phyloP scores from a whole-genome alignment of 2,329 filamentous ascomycete species.

The Claviceps sp. region DNA sequence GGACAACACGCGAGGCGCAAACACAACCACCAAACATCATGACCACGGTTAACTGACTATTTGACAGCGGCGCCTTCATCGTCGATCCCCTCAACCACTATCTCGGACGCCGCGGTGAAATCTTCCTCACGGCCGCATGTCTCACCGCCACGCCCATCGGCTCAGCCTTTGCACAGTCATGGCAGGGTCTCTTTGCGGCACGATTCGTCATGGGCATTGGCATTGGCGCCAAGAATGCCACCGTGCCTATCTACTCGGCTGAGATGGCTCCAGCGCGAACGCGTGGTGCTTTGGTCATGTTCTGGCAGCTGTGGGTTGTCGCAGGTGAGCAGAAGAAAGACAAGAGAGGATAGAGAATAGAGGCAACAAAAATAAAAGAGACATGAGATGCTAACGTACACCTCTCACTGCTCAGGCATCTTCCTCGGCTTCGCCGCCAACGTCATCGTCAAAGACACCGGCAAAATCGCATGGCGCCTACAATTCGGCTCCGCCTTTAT shows the following conservation, averaged over 20 bases:
- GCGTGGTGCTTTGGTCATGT: conserved; percentile 65
- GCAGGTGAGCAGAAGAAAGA: conserved; percentile 6
- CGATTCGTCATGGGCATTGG: conserved; percentile 56
- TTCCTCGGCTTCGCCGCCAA: conserved; percentile 36
- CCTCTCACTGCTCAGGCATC: conserved; percentile 16
- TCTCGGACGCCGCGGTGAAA: conserved; percentile 51
- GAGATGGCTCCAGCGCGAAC: conserved; percentile 55
- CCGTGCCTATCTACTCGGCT: conserved; percentile 58
- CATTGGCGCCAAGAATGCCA: conserved; percentile 50
- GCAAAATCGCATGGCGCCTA: conserved; percentile 41
- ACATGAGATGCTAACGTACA: neutral
- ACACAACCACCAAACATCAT: no score
- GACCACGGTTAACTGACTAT: neutral
- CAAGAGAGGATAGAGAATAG: conserved; percentile 1
- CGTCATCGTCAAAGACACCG: conserved; percentile 38
- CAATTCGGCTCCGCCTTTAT: conserved; percentile 44
- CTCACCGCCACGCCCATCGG: conserved; percentile 40
- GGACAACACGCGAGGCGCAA: neutral
- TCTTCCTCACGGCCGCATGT: conserved; percentile 43
- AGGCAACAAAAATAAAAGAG: neutral
- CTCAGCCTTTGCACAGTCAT: conserved; percentile 46
- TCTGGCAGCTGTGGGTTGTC: conserved; percentile 41
- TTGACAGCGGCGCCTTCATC: conserved; percentile 14
- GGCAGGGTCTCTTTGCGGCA: conserved; percentile 52
- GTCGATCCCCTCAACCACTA: conserved; percentile 40